Evolutionary conservation across 108 stramenopile genomes (phyloP), one percentile per base, ranked within the genome.

Genomic region (Discostella pseudostelligera): DNA sequence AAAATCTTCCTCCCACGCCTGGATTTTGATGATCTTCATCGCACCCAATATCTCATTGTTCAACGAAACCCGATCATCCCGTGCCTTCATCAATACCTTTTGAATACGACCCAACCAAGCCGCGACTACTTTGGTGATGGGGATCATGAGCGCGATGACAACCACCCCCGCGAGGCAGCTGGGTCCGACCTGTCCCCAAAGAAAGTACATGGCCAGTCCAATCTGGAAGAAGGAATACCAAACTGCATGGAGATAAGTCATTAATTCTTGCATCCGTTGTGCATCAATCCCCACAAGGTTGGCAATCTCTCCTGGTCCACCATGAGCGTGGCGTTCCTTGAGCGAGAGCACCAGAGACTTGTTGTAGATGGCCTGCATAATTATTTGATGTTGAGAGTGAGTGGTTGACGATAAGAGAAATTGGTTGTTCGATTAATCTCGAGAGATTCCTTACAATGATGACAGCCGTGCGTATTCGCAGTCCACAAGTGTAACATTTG

Each of bases 211-310:
- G 8, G 90, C 75, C 37, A 96, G 46, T 7, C 71, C 65, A 66
- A 97, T 95, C 65, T 95, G 93, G 50, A 88, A 72, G 37, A 90
- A 79, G 48, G 75, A 76, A 57, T 85, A 93, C 92, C 92, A 92
- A 26, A 89, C 59, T 29, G 93, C 84, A 68, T 92, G 84, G 20
- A 96, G 65, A 64, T 97, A 97, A 2, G 85, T 87, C 56, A 81
- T 86, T 21, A 89, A 48, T 56, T 83, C 83, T 59, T 96, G 93
- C 57, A 98, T 65, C 7, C 93, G 77, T 48, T 87, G 80, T 3
- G 96, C 94, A 79, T 99, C 98, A 57, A 95, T 90, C n/a, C 82
- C 78, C 72, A 95, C 87, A 17, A 99, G 74, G 64, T 97, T 99
- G 40, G 83, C 86, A 54, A 99, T 91, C 75, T 96, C 87, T 46